Base-by-base conservation (phyloP, 1,284 basidiomycete species). In the Cryptococcus sp. region DNA sequence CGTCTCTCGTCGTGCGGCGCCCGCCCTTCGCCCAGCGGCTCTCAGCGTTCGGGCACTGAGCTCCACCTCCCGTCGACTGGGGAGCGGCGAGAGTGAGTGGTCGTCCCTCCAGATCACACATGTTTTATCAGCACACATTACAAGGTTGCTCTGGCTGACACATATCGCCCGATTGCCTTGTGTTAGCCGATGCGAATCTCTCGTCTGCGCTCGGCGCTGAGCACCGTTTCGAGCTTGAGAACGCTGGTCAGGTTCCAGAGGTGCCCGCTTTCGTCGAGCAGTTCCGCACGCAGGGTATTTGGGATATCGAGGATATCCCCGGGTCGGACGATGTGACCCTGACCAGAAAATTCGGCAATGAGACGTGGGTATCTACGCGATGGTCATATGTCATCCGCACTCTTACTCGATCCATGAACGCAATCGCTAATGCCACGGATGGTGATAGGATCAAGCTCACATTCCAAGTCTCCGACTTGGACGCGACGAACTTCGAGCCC, bases 241-340 rank as follows among this genome's bases (percentile, higher is more conserved):
- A 74, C 38, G 81, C 83, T n/a, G 78, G 79, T 11, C 66, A 71
- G 0, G 72, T 80, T 5, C 80, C 72, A n/a, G 82, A 83, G 47
- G 51, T 61, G 15, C 93, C 93, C 22, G 88, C 88, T 35, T 95
- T 93, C 76, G 76, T 98, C 69, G 84, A 84, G 70, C 78, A 83
- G 25, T 93, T 97, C 83, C 86, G 86, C 75, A 80, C 79, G 48
- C 82, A 86, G 66, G 88, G 88, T 38, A 77, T 89, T 22, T 97
- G 94, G 92, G 79, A 92, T 85, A 84, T 98, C 67, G 82, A 86
- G 63, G 91, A 96, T 74, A 77, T 78, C 30, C 67, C 81, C 7
- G 90, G 88, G 38, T 84, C 85, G 48, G 94, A 97, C 77, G 94
- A 97, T 76, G 85, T 98, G 40, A 81, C 84, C 20, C 79, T 99